Evolutionary conservation across 257 asterid species (phyloP), one percentile per base, ranked within the genome.

Genomic region (Penstemon barbatus): DNA sequence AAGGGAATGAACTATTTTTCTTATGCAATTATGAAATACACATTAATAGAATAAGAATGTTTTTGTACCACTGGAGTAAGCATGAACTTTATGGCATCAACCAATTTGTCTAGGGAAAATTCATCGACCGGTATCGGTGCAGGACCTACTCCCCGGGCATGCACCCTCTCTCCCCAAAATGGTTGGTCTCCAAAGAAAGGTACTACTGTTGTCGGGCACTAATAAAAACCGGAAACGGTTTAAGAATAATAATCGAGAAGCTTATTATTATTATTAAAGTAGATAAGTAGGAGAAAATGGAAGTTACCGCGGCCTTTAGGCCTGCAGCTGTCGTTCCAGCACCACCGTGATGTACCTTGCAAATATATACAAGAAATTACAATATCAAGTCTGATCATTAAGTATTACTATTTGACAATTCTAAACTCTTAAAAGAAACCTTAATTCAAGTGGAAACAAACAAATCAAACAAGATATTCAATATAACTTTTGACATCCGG

Each of bases 251-350:
- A 25, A 39, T 15, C 37, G 36, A 18, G 59, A 46, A 8, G 25
- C 44, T n/a, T 5, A 12, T 8, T 33, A 3, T 8, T 33, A 3
- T 37, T 37, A 11, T 52, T 63, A 51, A 42, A 42, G n/a, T 41
- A 59, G 42, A 7, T 11, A 11, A 33, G 62, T 18, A 44, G 61
- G 8, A 44, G 33, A 19, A 68, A 62, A 65, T 5, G 71, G 41
- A 6, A 43, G 59, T 68, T 84, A 87, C 98, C 41, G 96, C 97
- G 11, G 96, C 93, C 85, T 87, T 90, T 61, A 92, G 96, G 63
- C 98, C 95, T 12, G 98, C 97, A 46, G 97, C 98, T 3, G 98
- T 92, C 71, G 98, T 92, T 69, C 96, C 98, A 50, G 98, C 97
- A 49, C 98, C 97, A 63, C 98, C 98, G 66, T 90, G 97, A 79